Evolutionary conservation across 108 stramenopile genomes (phyloP).

Genomic region (Nannochloropsis gaditana): DNA sequence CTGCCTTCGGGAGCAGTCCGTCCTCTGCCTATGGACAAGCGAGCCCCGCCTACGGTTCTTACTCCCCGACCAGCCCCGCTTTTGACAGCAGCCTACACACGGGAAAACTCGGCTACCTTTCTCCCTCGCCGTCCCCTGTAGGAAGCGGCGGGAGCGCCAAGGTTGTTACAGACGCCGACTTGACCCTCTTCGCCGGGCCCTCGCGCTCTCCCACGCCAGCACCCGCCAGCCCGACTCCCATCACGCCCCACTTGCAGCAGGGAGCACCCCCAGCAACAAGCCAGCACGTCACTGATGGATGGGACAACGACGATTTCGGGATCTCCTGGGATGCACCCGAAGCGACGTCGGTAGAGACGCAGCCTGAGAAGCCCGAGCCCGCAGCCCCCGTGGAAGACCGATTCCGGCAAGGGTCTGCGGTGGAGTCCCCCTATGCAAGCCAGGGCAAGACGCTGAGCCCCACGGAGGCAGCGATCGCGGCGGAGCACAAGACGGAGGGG

Average conservation of each 20-base stretch:
- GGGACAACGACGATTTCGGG: slow-evolving; percentile 25
- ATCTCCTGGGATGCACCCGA: slow-evolving; percentile 17
- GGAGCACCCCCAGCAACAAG: slow-evolving; percentile 25
- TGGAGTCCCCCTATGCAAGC: background rate
- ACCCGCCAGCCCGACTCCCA: background rate
- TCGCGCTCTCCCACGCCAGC: background rate
- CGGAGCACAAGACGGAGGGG: slow-evolving; percentile 37
- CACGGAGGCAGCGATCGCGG: slow-evolving; percentile 47
- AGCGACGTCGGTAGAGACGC: slow-evolving; percentile 18
- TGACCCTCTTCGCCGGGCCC: background rate
- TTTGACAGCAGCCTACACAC: background rate
- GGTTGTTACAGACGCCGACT: background rate
- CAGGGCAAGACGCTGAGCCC: slow-evolving; percentile 26
- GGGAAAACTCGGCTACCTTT: background rate
- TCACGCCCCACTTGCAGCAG: slow-evolving; percentile 42
- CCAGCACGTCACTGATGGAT: background rate
- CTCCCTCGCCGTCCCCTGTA: background rate
- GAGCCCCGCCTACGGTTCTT: background rate
- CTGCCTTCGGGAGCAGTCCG: slow-evolving; percentile 1
- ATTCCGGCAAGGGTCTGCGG: background rate
- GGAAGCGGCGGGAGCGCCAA: background rate
- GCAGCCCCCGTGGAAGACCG: background rate
- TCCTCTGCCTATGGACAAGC: slow-evolving; percentile 12
- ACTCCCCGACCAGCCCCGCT: background rate
- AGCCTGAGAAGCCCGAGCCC: slow-evolving; percentile 32